These are phyloP conservation scores for Rhipidocladum racemiflorum DNA, from an alignment of 176 grass and related monocot species.

Conservation along the genomic window DNA sequence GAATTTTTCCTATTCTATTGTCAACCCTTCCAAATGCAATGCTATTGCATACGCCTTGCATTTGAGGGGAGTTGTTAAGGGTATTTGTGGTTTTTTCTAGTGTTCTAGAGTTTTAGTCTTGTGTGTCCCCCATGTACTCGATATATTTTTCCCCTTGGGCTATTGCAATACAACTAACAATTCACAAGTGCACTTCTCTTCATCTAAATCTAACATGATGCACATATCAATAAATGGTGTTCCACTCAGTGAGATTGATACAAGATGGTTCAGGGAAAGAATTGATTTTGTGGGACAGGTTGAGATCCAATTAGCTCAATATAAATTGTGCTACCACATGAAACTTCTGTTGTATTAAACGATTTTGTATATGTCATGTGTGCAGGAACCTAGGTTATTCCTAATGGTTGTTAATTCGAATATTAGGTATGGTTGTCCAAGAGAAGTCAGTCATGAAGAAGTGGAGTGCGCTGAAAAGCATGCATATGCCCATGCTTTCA, in stretches of 20 bases:
- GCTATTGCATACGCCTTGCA: too few relatives aligned
- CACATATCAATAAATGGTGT: slow-evolving; percentile 83
- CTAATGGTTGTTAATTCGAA: slow-evolving; percentile 87
- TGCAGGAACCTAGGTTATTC: slow-evolving; percentile 90
- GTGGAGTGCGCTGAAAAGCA: slow-evolving; percentile 86
- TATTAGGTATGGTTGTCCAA: slow-evolving; percentile 85
- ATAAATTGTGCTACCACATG: neutral
- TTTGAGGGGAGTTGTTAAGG: too few relatives aligned
- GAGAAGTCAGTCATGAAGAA: slow-evolving; percentile 77
- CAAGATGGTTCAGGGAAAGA: slow-evolving; percentile 93
- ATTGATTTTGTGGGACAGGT: slow-evolving; percentile 98
- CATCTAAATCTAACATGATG: neutral
- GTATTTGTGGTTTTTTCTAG: too few relatives aligned
- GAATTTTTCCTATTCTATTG: too few relatives aligned
- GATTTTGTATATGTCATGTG: neutral
- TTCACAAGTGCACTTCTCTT: too few relatives aligned
- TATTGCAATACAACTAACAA: too few relatives aligned
- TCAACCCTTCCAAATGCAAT: too few relatives aligned
- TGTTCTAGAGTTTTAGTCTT: too few relatives aligned
- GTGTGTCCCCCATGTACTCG: too few relatives aligned
- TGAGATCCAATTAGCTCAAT: slow-evolving; percentile 29
- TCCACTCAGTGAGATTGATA: slow-evolving; percentile 64
- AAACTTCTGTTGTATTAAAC: slow-evolving; percentile 13
- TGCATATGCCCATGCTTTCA: slow-evolving; percentile 87
- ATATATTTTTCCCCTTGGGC: too few relatives aligned